Evolutionary conservation across 208 protist genomes (phyloP).

Genomic region (Crithidia fasciculata): DNA sequence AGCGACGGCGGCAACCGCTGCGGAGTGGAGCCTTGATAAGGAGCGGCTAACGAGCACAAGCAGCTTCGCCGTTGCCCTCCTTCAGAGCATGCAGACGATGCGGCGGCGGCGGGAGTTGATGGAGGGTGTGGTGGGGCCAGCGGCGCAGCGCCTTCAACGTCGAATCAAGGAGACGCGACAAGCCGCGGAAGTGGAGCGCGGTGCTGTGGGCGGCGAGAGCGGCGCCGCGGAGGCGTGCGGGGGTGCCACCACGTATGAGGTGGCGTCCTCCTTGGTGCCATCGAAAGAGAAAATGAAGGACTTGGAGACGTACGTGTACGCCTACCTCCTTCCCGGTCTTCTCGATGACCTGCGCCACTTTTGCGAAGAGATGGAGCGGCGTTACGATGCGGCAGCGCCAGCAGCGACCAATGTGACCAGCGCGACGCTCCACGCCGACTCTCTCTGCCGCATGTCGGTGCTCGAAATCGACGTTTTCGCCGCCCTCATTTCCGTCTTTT

Average conservation of each 20-base stretch:
- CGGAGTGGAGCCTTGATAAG: too few species aligned
- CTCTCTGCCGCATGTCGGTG: background rate
- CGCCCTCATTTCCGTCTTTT: slow-evolving; percentile 11
- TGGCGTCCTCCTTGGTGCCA: background rate
- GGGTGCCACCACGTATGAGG: background rate
- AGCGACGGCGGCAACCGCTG: background rate
- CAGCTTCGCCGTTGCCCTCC: too few species aligned
- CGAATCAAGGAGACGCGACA: too few species aligned
- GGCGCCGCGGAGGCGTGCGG: too few species aligned
- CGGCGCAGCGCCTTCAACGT: too few species aligned
- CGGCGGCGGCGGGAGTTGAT: too few species aligned
- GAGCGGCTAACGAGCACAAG: too few species aligned
- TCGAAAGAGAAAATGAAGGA: background rate
- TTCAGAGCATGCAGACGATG: too few species aligned
- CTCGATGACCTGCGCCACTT: background rate
- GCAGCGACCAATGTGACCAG: too few species aligned
- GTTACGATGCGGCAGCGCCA: slow-evolving; percentile 7
- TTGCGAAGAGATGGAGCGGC: slow-evolving; percentile 4
- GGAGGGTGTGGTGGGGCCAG: too few species aligned
- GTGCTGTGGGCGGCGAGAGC: too few species aligned
- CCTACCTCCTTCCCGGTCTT: background rate
- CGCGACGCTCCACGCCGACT: background rate
- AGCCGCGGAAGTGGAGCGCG: too few species aligned
- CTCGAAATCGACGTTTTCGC: slow-evolving; percentile 3
- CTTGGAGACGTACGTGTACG: slow-evolving; percentile 4